Conservation (phyloP, 192 early-diverging fungal species). For the Backusella luteola region DNA sequence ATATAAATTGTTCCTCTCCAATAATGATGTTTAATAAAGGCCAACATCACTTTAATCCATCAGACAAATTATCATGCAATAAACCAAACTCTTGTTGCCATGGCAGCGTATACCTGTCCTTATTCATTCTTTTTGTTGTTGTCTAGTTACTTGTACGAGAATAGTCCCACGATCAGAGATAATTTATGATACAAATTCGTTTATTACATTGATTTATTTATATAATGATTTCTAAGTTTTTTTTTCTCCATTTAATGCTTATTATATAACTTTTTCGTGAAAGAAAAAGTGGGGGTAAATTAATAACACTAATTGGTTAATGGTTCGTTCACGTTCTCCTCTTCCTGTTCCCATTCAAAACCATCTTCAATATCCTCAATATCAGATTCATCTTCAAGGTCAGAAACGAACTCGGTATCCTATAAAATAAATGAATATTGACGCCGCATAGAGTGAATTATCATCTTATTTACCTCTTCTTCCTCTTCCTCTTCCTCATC, state of each 20-base stretch:
- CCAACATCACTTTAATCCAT: too few relatives aligned
- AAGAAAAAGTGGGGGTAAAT: background rate
- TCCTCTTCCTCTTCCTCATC: conserved; percentile 67
- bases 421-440: conserved; percentile 38
- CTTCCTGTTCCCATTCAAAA: conserved; percentile 29
- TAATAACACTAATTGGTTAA: conserved; percentile 1
- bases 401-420: conserved; percentile 59
- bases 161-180: too few relatives aligned
- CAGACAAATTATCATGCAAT: too few relatives aligned
- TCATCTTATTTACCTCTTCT: conserved; percentile 50
- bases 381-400: conserved; percentile 61
- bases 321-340: conserved; percentile 55
- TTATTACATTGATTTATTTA: background rate
- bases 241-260: background rate
- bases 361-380: conserved; percentile 38
- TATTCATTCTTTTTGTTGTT: too few relatives aligned
- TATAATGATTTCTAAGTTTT: background rate
- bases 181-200: background rate
- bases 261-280: background rate
- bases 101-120: too few relatives aligned
- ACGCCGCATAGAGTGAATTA: conserved; percentile 25
- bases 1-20: background rate
- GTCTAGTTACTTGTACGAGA: too few relatives aligned
- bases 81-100: too few relatives aligned
- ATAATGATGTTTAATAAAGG: too few relatives aligned